Evolutionary conservation across 495 filamentous ascomycete genomes (phyloP), one percentile per base, ranked within the genome.

Genomic region (Podospora sp.): DNA sequence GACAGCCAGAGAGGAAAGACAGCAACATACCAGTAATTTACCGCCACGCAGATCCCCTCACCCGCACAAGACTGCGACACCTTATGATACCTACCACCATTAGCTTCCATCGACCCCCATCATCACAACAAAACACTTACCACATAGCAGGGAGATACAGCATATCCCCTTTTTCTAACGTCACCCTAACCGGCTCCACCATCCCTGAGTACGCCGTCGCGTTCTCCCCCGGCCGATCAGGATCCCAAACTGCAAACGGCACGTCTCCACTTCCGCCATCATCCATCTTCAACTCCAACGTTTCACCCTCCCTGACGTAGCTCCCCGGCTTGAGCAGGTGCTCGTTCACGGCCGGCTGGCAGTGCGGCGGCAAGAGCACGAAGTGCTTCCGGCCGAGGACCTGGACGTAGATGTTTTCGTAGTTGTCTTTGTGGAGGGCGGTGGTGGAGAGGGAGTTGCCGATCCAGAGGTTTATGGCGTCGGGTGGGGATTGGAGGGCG

Each of bases 381-480:
- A 94, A 93, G 68, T 87, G 82, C 72, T 94, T 94, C 20, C 73
- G 73, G 0, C 91, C 91, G 8, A 85, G 74, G 40, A 93, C 76
- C 67, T 92, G 89, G 6, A 90, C 87, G 77, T 92, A 94, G 1
- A 94, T 81, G 76, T 93, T 94, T 75, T 94, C 90, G 73, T 93
- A 93, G 75, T 88, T 87, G 78, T 94, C 91, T 68, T 87, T 88
- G 77, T 94, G 91, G 63, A 93, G 75, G 2, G 90, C 84, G 0
- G 91, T 92, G 0, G 81, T 78, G 55, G 87, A 90, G 16, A 74
- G 74, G 18, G 82, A 84, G 77, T 89, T 89, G 52, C 91, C 91
- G 67, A 94, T 86, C 91, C 91, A 94, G 68, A 94, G 77, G 73
- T 94, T 94, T 67, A 91, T 84, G 20, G 91, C 91, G 53, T 93